These are phyloP conservation scores for Alternaria arbusti DNA, from an alignment of 2,329 filamentous ascomycete species.

Conservation along the genomic window DNA sequence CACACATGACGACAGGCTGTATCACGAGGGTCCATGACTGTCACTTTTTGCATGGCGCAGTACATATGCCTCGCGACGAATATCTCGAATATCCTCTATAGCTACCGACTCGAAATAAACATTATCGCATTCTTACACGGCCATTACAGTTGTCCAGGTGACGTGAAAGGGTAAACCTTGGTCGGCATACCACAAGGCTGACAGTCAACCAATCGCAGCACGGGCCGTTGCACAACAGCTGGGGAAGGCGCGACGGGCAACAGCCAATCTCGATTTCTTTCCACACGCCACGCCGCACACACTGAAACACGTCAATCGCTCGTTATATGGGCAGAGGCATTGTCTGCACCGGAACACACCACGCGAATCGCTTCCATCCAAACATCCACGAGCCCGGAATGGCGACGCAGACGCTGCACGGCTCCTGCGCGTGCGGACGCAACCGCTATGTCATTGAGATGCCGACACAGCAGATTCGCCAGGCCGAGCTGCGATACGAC, in stretches of 20 bases:
- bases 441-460: constrained; percentile 80
- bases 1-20: constrained; percentile 14
- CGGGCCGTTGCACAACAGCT: constrained; percentile 6
- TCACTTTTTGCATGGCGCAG: background rate
- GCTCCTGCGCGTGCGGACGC: constrained; percentile 83
- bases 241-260: constrained; percentile 9
- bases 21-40: background rate
- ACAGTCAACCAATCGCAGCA: constrained; percentile 14
- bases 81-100: background rate
- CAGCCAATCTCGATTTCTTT: constrained; percentile 15
- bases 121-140: background rate
- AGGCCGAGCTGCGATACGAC: constrained; percentile 70
- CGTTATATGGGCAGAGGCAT: background rate
- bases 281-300: constrained; percentile 9
- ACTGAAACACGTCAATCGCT: constrained; percentile 11
- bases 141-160: background rate
- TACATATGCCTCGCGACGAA: background rate
- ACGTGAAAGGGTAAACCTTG: background rate
- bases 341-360: background rate
- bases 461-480: constrained; percentile 67
- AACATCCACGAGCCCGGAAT: constrained; percentile 14
- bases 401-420: constrained; percentile 64
- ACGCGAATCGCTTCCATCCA: background rate
- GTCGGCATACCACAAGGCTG: constrained; percentile 7
- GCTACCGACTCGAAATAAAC: background rate